A percentile compares a stretch with the other conserved stretches of the same genome.
Evolutionary conservation across 805 yeast genomes (phyloP).

Genomic region (Ogataea angusta): DNA sequence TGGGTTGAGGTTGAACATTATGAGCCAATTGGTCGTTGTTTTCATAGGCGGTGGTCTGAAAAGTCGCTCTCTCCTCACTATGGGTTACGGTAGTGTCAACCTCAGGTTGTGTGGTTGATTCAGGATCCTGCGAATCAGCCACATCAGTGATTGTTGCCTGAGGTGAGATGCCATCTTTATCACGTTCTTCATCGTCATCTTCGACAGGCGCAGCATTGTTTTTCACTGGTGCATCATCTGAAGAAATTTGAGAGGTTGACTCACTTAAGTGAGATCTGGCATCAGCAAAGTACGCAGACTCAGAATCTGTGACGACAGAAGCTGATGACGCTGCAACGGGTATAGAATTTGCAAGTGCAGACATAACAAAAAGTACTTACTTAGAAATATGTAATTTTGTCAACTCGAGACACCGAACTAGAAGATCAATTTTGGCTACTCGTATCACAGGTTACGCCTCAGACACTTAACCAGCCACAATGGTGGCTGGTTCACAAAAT

Average conservation of each 20-base stretch:
- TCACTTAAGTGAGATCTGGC: constrained; percentile 23
- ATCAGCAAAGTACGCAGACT: constrained; percentile 24
- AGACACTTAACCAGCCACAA: not conserved
- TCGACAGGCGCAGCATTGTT: not conserved
- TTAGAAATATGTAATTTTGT: not conserved
- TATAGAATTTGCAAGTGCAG: not conserved
- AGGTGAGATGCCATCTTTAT: constrained; percentile 10
- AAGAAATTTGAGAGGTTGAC: constrained; percentile 1
- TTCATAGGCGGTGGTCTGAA: not conserved
- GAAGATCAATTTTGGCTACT: not conserved
- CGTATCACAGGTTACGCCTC: constrained; percentile 6
- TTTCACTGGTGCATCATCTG: not conserved
- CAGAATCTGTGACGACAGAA: constrained; percentile 18
- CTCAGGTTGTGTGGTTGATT: not conserved
- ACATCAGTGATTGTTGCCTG: constrained; percentile 25
- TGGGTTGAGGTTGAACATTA: constrained; percentile 11
- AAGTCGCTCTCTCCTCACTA: not conserved
- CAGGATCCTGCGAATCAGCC: not conserved
- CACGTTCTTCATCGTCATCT: not conserved
- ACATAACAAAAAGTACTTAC: not conserved
- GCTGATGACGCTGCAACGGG: constrained; percentile 11
- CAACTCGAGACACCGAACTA: not conserved
- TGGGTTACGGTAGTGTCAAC: not conserved
- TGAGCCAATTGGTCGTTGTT: not conserved
- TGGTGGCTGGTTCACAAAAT: constrained; percentile 5